Percentiles rank a stretch among this genome's conserved stretches.
Conservation (phyloP, 2,329 filamentous ascomycete genomes). For the Emmonsia crescens region DNA sequence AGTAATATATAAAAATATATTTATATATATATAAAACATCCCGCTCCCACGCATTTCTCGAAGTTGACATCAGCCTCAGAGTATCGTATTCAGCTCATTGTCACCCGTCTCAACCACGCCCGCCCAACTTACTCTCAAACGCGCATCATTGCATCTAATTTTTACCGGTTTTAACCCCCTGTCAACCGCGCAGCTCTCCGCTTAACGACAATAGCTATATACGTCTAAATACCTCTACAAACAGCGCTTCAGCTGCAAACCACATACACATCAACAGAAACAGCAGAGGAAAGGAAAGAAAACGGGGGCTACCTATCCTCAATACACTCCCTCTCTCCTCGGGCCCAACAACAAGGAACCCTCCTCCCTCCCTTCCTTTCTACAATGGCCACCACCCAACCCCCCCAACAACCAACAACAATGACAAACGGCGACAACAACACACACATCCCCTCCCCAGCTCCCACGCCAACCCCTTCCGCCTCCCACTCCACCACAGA, state of each 20-base stretch:
- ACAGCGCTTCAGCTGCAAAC: neutral
- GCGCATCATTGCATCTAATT: neutral
- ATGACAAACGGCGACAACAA: neutral
- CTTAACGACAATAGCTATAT: neutral
- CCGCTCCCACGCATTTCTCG: neutral
- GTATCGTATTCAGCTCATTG: neutral
- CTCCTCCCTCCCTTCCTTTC: neutral
- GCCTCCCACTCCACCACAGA: slow-evolving; percentile 2
- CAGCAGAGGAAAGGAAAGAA: neutral
- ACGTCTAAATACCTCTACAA: neutral
- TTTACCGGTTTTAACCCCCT: neutral
- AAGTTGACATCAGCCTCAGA: neutral
- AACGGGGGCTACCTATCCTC: neutral
- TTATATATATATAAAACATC: too few species aligned
- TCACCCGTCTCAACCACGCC: neutral
- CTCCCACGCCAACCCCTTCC: neutral
- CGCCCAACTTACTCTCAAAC: neutral
- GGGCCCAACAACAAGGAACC: neutral
- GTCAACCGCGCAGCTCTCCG: neutral
- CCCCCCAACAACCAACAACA: neutral
- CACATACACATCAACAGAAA: neutral
- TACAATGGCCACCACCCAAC: neutral
- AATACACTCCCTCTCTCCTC: neutral
- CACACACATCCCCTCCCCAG: neutral
- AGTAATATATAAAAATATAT: too few species aligned